phyloP scores from a whole-genome alignment of 192 early-diverging fungal genomes.

The Coemansia sp. region DNA sequence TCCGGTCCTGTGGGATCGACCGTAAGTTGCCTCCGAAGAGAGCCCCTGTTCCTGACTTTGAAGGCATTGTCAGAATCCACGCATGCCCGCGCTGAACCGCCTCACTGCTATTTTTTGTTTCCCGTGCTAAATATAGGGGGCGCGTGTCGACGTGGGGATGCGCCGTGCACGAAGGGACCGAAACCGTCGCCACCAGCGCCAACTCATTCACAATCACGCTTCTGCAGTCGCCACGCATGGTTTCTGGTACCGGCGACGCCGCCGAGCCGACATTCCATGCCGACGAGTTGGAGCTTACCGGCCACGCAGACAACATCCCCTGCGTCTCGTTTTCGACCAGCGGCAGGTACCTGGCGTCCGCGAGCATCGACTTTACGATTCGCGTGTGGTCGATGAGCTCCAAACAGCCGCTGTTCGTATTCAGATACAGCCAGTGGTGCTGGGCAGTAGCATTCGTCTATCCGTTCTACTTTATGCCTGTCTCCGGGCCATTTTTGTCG shows the following conservation, averaged over 20 bases:
- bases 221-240: not conserved
- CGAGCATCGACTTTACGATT: constrained; percentile 38
- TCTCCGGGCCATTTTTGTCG: not conserved
- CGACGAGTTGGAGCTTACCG: constrained; percentile 6
- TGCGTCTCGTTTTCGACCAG: constrained; percentile 28
- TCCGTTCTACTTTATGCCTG: constrained; percentile 31
- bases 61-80: no score
- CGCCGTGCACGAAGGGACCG: constrained; percentile 11
- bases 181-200: constrained; percentile 33
- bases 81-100: no score
- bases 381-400: constrained; percentile 30
- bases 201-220: constrained; percentile 37
- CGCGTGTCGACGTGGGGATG: constrained; percentile 44
- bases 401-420: constrained; percentile 15
- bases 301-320: constrained; percentile 32
- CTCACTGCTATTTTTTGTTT: no score
- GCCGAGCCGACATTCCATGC: constrained; percentile 8
- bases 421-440: constrained; percentile 26
- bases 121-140: not conserved
- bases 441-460: constrained; percentile 43
- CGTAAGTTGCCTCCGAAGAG: no score
- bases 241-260: not conserved
- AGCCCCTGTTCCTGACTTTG: no score
- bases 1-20: constrained; percentile 27
- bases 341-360: constrained; percentile 36